These are phyloP conservation scores for Penicillium alfredii DNA, from an alignment of 495 filamentous ascomycete genomes.

Conservation along the genomic window DNA sequence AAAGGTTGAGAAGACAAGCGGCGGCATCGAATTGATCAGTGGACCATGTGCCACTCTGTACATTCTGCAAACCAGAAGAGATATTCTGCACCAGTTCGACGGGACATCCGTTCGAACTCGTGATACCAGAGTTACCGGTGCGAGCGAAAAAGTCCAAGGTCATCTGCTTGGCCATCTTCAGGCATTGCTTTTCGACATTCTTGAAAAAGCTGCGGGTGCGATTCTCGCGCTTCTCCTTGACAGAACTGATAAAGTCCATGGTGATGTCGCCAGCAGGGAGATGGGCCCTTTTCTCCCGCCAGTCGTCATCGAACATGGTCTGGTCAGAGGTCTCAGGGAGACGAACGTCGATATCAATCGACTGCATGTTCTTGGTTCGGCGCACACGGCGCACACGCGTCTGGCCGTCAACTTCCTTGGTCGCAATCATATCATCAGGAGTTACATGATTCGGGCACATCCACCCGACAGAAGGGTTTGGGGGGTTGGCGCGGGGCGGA, in stretches of 20 bases:
- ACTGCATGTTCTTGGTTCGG: slow-evolving; percentile 37
- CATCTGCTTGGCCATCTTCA: slow-evolving; percentile 6
- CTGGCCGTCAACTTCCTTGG: slow-evolving; percentile 45
- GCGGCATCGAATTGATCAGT: slow-evolving; percentile 13
- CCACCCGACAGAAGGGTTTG: slow-evolving; percentile 63
- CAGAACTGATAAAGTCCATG: slow-evolving; percentile 17
- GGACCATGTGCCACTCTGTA: slow-evolving; percentile 1
- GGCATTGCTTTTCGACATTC: slow-evolving; percentile 5
- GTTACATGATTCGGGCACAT: slow-evolving; percentile 84
- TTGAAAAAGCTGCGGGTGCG: too few relatives aligned
- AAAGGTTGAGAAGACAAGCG: slow-evolving; percentile 9
- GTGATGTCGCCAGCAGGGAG: slow-evolving; percentile 15
- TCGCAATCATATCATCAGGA: slow-evolving; percentile 41
- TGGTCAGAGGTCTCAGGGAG: slow-evolving; percentile 11
- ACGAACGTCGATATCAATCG: slow-evolving; percentile 10
- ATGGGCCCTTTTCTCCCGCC: slow-evolving; percentile 11
- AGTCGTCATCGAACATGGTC: slow-evolving; percentile 18
- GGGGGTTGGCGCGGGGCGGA: slow-evolving; percentile 74
- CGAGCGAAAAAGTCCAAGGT: slow-evolving; percentile 4
- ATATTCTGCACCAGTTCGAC: background rate
- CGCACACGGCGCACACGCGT: slow-evolving; percentile 45
- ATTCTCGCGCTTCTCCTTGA: slow-evolving; percentile 7
- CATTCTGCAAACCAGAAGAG: slow-evolving; percentile 1
- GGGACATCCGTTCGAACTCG: background rate
- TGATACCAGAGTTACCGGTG: background rate